Percentiles rank a stretch among this genome's conserved stretches.
Conservation (phyloP, 345 rosid genomes). For the Ceriops zippeliana region DNA sequence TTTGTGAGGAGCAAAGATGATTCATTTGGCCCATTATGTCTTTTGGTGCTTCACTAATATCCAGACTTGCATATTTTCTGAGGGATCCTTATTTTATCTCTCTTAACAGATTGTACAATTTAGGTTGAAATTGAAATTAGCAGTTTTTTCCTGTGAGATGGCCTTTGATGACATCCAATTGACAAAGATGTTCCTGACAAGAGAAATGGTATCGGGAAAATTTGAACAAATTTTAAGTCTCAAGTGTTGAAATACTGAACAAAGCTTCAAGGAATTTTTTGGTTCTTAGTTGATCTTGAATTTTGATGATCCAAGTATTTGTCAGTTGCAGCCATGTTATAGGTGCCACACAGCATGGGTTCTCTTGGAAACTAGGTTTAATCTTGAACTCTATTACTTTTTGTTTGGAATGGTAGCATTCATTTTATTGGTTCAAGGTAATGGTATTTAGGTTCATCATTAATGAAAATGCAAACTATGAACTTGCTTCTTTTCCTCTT, state of each 20-base stretch:
- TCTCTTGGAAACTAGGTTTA: too few species aligned
- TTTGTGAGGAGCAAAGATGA: constrained; percentile 6
- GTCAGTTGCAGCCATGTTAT: too few species aligned
- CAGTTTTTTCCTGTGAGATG: constrained; percentile 6
- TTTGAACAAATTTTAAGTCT: neutral
- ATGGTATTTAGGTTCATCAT: neutral
- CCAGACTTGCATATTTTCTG: neutral
- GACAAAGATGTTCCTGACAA: too few species aligned
- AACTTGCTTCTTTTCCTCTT: neutral
- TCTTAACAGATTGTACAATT: neutral
- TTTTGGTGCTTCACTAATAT: constrained; percentile 6
- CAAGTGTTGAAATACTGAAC: constrained; percentile 3
- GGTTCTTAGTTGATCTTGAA: too few species aligned
- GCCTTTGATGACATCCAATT: neutral
- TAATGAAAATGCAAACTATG: neutral
- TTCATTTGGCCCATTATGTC: neutral
- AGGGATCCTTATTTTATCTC: neutral
- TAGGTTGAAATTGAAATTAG: neutral
- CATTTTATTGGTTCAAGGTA: neutral
- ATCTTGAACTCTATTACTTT: neutral
- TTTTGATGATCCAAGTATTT: too few species aligned
- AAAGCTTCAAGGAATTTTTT: constrained; percentile 7
- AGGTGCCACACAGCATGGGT: too few species aligned
- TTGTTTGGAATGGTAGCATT: neutral
- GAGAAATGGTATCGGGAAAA: neutral